Base-by-base conservation (phyloP, 441 rosid genomes). In the Gossypium schwendimanii region DNA sequence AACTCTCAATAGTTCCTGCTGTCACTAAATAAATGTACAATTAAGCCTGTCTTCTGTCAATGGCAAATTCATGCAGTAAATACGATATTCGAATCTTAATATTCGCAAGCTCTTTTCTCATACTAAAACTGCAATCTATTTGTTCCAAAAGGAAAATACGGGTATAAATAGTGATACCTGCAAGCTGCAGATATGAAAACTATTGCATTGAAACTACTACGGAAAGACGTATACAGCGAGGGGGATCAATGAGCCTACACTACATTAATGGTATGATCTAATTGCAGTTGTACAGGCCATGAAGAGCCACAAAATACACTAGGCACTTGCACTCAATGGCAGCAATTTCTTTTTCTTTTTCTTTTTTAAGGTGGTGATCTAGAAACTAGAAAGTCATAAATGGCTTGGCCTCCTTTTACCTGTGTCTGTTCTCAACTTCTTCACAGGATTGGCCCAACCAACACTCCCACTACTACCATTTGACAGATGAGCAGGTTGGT, bases 361-460 rank as follows among this genome's bases (percentile, higher is more conserved):
- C 2, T 50, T 50, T 50, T 50, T 50, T n/a, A 11, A 31, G 45
- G 44, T 63, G 73, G 73, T 78, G 77, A 75, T 70, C 54, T 28
- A 39, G 45, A 39, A 39, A 8, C 55, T 23, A 44, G 53, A 58
- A 55, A 63, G 69, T 89, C 87, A 95, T 66, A 85, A 80, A 82
- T 91, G 94, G 84, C 97, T 89, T 0, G 97, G 96, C 82, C 99
- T 84, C 81, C 99, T 87, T 80, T 90, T 91, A 70, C 97, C 98
- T 8, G 97, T 77, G 82, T 93, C 99, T 15, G 99, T 93, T 77
- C 99, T 91, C 83, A 90, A 76, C 82, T 97, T 87, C 89, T 96
- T 96, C 21, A 96, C 99, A 15, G 98, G 99, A 84, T 96, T 90
- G 75, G 99, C 98, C 99, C 99, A 96, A 61, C 98, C 97, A 23